Conservation (phyloP, 306 rosid species). For the Trichosanthes cucumerina region DNA sequence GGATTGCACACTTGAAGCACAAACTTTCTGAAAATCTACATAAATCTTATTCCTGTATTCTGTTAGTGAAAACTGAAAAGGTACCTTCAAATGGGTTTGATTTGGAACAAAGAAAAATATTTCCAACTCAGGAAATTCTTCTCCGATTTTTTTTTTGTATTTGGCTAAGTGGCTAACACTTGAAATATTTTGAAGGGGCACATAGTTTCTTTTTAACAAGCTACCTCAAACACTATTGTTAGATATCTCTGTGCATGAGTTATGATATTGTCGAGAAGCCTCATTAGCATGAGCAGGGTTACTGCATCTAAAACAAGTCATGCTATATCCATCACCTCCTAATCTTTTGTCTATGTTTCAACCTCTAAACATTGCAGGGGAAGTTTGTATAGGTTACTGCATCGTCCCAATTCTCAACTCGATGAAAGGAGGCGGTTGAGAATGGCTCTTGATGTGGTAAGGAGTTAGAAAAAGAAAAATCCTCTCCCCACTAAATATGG, state of each 20-base stretch:
- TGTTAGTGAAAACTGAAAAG: neutral
- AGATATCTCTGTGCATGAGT: neutral
- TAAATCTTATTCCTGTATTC: neutral
- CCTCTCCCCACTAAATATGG: slow-evolving; percentile 9
- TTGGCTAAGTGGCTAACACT: neutral
- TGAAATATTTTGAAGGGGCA: neutral
- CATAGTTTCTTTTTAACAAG: neutral
- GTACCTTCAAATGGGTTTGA: neutral
- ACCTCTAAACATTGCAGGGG: slow-evolving; percentile 50
- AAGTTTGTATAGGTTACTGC: slow-evolving; percentile 80
- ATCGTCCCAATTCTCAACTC: slow-evolving; percentile 80
- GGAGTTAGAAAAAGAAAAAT: slow-evolving; percentile 2
- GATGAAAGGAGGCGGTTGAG: slow-evolving; percentile 89
- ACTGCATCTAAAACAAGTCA: slow-evolving; percentile 10
- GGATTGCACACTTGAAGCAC: neutral
- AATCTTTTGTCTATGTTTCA: slow-evolving; percentile 22
- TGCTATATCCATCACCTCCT: slow-evolving; percentile 10
- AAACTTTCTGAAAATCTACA: neutral
- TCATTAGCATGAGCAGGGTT: neutral
- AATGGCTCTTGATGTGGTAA: slow-evolving; percentile 99
- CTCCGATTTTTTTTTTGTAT: neutral
- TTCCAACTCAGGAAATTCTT: neutral
- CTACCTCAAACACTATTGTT: neutral
- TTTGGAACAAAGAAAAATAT: neutral
- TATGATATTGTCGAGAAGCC: neutral